Percentiles rank a stretch among this genome's conserved stretches.
Evolutionary conservation across 2,329 filamentous ascomycete genomes (phyloP).

Genomic region (Cytospora mali): DNA sequence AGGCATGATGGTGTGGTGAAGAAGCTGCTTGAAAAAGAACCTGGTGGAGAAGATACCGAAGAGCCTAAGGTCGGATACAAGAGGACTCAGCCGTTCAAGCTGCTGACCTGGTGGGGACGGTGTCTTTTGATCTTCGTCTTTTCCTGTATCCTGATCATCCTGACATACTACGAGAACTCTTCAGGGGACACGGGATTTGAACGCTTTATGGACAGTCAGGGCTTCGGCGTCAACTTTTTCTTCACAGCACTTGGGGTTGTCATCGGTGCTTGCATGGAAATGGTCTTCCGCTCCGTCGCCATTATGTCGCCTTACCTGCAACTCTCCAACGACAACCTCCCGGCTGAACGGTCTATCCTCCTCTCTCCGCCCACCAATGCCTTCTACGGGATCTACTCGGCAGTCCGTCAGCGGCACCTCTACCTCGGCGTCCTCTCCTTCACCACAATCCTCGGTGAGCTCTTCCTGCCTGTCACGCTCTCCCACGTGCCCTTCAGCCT

Average conservation of each 20-base stretch:
- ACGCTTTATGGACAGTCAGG: conserved; percentile 44
- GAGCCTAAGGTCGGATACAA: not conserved
- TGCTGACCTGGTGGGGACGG: conserved; percentile 31
- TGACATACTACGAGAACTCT: conserved; percentile 42
- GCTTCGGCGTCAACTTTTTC: conserved; percentile 44
- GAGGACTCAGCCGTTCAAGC: conserved; percentile 33
- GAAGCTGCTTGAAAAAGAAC: not conserved
- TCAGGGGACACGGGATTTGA: conserved; percentile 42
- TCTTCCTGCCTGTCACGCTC: conserved; percentile 42
- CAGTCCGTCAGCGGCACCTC: conserved; percentile 37
- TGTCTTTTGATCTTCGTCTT: conserved; percentile 35
- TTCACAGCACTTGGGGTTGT: conserved; percentile 44
- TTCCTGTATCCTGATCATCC: conserved; percentile 38
- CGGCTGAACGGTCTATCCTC: conserved; percentile 39
- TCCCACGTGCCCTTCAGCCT: conserved; percentile 43
- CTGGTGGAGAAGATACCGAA: not conserved
- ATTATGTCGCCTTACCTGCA: conserved; percentile 42
- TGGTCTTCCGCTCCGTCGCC: conserved; percentile 33
- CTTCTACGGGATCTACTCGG: conserved; percentile 39
- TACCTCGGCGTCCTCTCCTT: conserved; percentile 39
- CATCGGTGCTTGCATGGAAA: conserved; percentile 31
- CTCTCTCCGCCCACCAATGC: conserved; percentile 38
- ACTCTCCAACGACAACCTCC: conserved; percentile 35
- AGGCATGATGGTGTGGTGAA: not conserved
- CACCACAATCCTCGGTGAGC: conserved; percentile 41